Base-by-base conservation (phyloP, 2,329 filamentous ascomycete genomes). In the Lizonia empirigonia region DNA sequence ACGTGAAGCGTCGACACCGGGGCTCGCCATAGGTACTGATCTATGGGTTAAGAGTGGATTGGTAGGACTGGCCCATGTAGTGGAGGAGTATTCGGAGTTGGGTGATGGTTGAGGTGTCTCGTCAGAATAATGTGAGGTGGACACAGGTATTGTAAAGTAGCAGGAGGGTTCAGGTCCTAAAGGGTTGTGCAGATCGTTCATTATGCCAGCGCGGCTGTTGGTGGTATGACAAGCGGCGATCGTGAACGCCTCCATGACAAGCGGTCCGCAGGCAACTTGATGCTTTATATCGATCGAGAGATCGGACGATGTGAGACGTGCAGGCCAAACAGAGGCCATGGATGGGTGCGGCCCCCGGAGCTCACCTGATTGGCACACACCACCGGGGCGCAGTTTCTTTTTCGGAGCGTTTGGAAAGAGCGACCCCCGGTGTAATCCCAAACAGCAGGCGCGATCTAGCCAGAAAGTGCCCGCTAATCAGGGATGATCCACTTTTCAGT, bases 11-110 rank as follows among this genome's bases (percentile, higher is more conserved):
- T 73, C 67, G 1, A 50, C 34, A 12, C 50, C 16, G 8, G 63
- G 52, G 42, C 55, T 53, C 45, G 60, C 55, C 65, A 65, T 69
- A 35, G 52, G 52, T 5, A 60, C 49, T n/a, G 48, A 22, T 34
- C 71, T 63, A 26, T 57, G 60, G 46, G 72, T 72, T 53, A 75
- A 60, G 10, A 75, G 65, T 35, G 71, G 73, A 32, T 75, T 63
- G 38, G 52, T 38, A 9, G 70, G 68, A 41, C 72, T 69, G 4
- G 71, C 58, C 33, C 55, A 56, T 2, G 59, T 68, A 33, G 63
- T 44, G 18, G 59, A 38, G 15, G 54, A 63, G 58, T 65, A 67
- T n/a, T 53, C 58, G 26, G 57, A 58, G 12, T 55, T 35, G 22
- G 67, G 62, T 23, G 63, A 56, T 29, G 44, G 44, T 35, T 36